Evolutionary conservation across 345 rosid genomes (phyloP).

Genomic region (Hibiscus trionum): DNA sequence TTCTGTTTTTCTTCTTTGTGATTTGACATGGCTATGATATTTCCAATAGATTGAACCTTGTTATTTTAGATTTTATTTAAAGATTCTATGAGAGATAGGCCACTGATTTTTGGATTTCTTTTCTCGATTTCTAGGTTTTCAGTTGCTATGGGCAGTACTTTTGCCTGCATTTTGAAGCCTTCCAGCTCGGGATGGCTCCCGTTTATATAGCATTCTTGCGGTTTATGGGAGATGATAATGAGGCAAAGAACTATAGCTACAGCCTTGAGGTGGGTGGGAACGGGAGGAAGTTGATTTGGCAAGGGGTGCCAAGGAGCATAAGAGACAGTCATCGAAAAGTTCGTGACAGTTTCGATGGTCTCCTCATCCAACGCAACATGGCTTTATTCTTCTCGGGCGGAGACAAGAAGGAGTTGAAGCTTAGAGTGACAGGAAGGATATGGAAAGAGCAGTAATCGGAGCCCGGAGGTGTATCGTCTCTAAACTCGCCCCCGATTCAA

Average conservation of each 20-base stretch:
- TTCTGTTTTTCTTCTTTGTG: background rate
- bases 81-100: no score
- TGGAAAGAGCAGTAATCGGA: constrained; percentile 66
- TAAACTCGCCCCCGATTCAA: background rate
- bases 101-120: background rate
- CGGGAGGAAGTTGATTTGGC: constrained; percentile 70
- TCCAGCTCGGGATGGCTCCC: constrained; percentile 73
- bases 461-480: background rate
- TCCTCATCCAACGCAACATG: constrained; percentile 71
- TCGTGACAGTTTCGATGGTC: constrained; percentile 77
- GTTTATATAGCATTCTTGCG: constrained; percentile 73
- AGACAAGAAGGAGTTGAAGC: constrained; percentile 70
- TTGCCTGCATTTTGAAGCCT: constrained; percentile 76
- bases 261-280: constrained; percentile 85
- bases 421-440: constrained; percentile 72
- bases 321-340: constrained; percentile 73
- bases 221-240: constrained; percentile 75
- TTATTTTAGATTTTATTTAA: background rate
- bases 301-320: constrained; percentile 77
- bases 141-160: constrained; percentile 80
- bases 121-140: constrained; percentile 37
- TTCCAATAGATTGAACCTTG: background rate
- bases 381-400: constrained; percentile 81
- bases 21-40: background rate
- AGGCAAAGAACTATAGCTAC: constrained; percentile 69